Evolutionary conservation across 2,329 filamentous ascomycete genomes (phyloP).

Genomic region (Stagonosporopsis rhizophila): DNA sequence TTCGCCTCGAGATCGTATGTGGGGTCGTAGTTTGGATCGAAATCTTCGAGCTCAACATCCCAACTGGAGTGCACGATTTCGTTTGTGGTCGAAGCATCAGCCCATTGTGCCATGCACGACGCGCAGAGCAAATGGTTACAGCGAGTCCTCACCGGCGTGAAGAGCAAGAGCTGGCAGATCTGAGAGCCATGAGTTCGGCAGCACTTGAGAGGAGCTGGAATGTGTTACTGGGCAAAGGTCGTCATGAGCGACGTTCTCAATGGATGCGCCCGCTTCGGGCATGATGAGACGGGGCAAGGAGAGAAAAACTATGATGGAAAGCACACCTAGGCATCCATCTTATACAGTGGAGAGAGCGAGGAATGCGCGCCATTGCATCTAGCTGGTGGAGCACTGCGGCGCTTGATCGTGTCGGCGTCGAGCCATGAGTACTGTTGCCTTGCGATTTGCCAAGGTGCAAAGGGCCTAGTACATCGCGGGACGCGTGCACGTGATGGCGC

Average conservation of each 20-base stretch:
- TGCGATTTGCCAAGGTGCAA: not conserved
- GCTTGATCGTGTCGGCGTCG: not conserved
- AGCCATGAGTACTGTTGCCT: constrained; percentile 10
- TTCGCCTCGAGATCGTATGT: constrained; percentile 48
- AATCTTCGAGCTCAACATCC: constrained; percentile 50
- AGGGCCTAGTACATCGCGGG: not conserved
- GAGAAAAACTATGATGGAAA: not conserved
- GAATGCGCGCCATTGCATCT: not conserved
- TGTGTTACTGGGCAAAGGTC: constrained; percentile 51
- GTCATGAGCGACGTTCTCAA: constrained; percentile 46
- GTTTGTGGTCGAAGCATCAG: constrained; percentile 49
- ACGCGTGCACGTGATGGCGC: constrained; percentile 10
- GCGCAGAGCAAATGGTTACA: constrained; percentile 55
- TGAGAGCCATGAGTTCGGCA: constrained; percentile 5
- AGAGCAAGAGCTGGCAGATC: constrained; percentile 55
- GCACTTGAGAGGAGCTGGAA: no score
- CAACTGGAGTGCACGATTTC: constrained; percentile 47
- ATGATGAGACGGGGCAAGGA: constrained; percentile 8
- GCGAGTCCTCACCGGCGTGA: constrained; percentile 51
- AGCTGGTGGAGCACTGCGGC: not conserved
- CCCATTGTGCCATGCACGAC: constrained; percentile 57
- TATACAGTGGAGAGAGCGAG: not conserved
- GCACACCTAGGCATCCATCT: not conserved
- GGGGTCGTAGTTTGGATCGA: constrained; percentile 44
- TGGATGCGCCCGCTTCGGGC: constrained; percentile 17